Conservation (phyloP, 2,329 filamentous ascomycete species). For the Cyclaneusma minus region DNA sequence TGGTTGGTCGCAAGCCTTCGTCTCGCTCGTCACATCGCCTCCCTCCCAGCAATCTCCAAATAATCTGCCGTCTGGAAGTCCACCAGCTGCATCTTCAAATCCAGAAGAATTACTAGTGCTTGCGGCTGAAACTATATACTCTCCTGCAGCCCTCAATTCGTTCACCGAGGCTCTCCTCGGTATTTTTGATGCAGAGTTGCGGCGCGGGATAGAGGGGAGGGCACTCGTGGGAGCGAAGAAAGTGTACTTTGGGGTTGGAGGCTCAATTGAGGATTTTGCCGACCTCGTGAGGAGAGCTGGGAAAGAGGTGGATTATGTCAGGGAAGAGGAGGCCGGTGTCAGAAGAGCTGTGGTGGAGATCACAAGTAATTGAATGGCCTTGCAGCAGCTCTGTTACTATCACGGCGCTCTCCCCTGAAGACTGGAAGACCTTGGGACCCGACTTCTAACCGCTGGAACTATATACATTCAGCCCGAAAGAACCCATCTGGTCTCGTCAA, state of each 20-base stretch:
- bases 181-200: conserved; percentile 34
- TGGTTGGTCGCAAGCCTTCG: conserved; percentile 53
- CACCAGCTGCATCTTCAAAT: too few species aligned
- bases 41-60: conserved; percentile 6
- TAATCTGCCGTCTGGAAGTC: too few species aligned
- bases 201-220: conserved; percentile 18
- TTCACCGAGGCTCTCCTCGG: conserved; percentile 53
- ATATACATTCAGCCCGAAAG: too few species aligned
- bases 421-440: too few species aligned
- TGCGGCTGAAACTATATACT: conserved; percentile 74
- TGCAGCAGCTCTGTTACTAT: too few species aligned
- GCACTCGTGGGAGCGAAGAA: conserved; percentile 62
- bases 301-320: conserved; percentile 30
- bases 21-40: conserved; percentile 44
- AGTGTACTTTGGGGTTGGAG: conserved; percentile 74
- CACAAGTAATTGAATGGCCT: conserved; percentile 1
- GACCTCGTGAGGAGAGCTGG: conserved; percentile 32
- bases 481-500: too few species aligned
- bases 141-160: conserved; percentile 49
- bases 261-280: conserved; percentile 63
- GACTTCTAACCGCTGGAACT: too few species aligned
- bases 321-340: conserved; percentile 45
- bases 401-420: too few species aligned
- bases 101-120: conserved; percentile 35
- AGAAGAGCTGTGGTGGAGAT: conserved; percentile 39